Evolutionary conservation across 1,284 basidiomycete genomes (phyloP).

Genomic region (Omphalotus olearius): DNA sequence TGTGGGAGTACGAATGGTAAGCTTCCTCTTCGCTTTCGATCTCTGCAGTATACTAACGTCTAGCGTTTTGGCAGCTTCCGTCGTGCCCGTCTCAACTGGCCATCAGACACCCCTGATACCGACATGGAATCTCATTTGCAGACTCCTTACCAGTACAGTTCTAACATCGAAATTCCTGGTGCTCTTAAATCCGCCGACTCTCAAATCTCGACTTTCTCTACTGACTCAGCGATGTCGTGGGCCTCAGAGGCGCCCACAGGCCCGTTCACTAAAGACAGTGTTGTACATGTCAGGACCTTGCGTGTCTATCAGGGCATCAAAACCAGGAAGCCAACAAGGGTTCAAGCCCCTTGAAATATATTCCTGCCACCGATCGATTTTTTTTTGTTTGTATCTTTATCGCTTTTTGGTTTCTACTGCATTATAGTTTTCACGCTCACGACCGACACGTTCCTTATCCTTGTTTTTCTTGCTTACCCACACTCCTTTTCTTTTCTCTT

Average conservation of each 20-base stretch:
- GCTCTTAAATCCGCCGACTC: constrained; percentile 1
- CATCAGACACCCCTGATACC: constrained; percentile 29
- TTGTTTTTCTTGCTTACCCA: neutral
- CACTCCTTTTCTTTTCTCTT: neutral
- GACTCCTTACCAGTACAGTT: neutral
- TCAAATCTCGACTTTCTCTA: neutral
- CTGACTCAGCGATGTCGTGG: neutral
- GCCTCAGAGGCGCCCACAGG: constrained; percentile 4
- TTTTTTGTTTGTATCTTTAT: neutral
- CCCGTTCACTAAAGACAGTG: constrained; percentile 2
- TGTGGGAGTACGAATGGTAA: constrained; percentile 71
- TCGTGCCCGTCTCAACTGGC: constrained; percentile 59
- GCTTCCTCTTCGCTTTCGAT: constrained; percentile 21
- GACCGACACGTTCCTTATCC: neutral
- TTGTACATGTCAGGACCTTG: constrained; percentile 9
- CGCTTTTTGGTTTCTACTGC: neutral
- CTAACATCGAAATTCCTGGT: constrained; percentile 12
- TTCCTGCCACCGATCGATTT: too few species aligned
- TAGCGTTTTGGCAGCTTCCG: constrained; percentile 42
- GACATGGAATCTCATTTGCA: neutral
- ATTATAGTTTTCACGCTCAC: neutral
- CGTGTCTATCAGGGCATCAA: constrained; percentile 8
- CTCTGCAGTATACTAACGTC: constrained; percentile 9
- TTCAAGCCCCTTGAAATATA: neutral
- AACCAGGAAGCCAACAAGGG: constrained; percentile 1